Percentiles rank a stretch among this genome's conserved stretches.
These are phyloP conservation scores for Phytophthora quininea DNA, from an alignment of 352 stramenopile genomes.

Conservation along the genomic window DNA sequence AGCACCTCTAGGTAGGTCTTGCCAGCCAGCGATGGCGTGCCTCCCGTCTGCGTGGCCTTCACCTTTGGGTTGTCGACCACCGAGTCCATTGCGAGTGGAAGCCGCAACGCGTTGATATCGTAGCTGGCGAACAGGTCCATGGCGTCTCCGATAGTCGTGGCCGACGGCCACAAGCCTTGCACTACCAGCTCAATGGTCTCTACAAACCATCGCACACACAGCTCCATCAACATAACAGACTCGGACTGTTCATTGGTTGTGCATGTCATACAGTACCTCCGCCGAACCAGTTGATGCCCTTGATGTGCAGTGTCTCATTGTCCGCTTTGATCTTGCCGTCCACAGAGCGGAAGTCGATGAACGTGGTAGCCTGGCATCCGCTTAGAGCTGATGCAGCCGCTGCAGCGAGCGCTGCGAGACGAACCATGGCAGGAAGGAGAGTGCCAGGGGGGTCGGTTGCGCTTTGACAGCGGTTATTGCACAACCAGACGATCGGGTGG, in stretches of 20 bases:
- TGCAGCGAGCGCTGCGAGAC: conserved; percentile 6
- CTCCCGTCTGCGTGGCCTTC: conserved; percentile 50
- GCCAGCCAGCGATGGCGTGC: conserved; percentile 39
- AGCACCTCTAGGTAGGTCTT: conserved; percentile 71
- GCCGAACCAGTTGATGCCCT: conserved; percentile 81
- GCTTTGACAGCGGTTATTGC: background rate
- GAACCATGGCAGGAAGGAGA: conserved; percentile 7
- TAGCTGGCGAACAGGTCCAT: conserved; percentile 55
- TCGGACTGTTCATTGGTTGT: no score
- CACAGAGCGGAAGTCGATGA: conserved; percentile 70
- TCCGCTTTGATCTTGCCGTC: conserved; percentile 61
- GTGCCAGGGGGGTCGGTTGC: conserved; percentile 3
- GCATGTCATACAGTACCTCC: conserved; percentile 25
- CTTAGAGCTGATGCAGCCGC: background rate
- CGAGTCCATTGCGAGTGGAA: conserved; percentile 75
- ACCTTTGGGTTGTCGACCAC: conserved; percentile 56
- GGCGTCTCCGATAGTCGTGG: conserved; percentile 54
- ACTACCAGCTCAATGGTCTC: conserved; percentile 66
- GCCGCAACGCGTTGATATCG: conserved; percentile 63
- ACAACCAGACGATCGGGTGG: background rate
- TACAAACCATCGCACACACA: conserved; percentile 11
- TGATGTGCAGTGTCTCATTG: conserved; percentile 63
- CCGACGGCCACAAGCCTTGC: conserved; percentile 73
- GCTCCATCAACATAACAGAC: no score
- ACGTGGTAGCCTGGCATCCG: conserved; percentile 28